Percentiles rank a stretch among this genome's conserved stretches.
phyloP scores from a whole-genome alignment of 2,329 filamentous ascomycete species.

The Fusarium nurragi region DNA sequence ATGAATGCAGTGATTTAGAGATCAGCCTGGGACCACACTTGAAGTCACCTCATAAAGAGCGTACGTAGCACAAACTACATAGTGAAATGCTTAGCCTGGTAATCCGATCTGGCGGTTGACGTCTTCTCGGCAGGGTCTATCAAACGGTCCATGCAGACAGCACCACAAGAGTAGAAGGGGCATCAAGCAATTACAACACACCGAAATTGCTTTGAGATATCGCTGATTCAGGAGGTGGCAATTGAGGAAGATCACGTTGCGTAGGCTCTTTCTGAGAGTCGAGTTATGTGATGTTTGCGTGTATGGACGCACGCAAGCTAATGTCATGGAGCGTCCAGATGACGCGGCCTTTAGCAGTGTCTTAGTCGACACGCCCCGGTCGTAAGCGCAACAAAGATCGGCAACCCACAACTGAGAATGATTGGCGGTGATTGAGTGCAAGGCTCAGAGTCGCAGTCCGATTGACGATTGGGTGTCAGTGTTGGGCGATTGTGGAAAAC shows the following conservation, averaged over 20 bases:
- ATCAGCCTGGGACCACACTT: background rate
- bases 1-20: background rate
- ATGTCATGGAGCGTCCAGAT: constrained; percentile 39
- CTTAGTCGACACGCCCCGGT: constrained; percentile 36
- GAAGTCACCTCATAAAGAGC: constrained; percentile 7
- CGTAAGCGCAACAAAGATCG: constrained; percentile 28
- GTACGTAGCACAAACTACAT: constrained; percentile 21
- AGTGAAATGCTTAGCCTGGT: constrained; percentile 18
- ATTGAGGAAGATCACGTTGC: constrained; percentile 19
- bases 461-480: constrained; percentile 20
- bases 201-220: background rate
- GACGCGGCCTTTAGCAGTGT: constrained; percentile 43
- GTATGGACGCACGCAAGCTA: constrained; percentile 44
- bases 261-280: constrained; percentile 12
- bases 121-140: constrained; percentile 19
- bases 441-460: constrained; percentile 8
- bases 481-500: constrained; percentile 18
- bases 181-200: background rate
- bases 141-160: background rate
- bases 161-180: background rate
- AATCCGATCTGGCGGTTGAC: constrained; percentile 11
- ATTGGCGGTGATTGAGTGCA: constrained; percentile 18
- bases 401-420: constrained; percentile 19
- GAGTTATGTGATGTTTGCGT: constrained; percentile 31
- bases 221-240: constrained; percentile 28